Conservation (phyloP, 179 eudicot species). For the Dionaea muscipula region DNA sequence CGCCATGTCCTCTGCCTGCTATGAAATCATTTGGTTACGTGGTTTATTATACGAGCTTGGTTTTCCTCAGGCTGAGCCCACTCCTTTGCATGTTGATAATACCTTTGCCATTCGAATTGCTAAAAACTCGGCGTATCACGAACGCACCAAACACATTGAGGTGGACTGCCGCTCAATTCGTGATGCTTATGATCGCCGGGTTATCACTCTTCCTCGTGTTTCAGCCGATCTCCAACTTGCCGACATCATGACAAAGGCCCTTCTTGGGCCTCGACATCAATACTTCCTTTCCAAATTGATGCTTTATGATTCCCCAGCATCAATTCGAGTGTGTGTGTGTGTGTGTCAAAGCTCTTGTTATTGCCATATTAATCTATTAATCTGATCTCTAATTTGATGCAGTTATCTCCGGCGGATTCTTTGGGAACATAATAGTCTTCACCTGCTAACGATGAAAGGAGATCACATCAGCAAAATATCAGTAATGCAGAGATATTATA, state of each 20-base stretch:
- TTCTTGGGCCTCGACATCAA: neutral
- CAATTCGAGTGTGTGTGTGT: too few relatives aligned
- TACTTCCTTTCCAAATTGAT: neutral
- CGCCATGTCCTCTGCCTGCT: neutral
- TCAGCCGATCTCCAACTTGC: neutral
- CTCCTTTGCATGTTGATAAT: constrained; percentile 1
- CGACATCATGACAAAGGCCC: neutral
- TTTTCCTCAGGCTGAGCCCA: neutral
- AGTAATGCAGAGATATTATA: too few relatives aligned
- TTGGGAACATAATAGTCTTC: too few relatives aligned
- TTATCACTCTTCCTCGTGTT: neutral
- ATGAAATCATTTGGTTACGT: neutral
- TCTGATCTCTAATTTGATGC: too few relatives aligned
- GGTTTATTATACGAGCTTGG: neutral
- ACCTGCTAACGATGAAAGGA: too few relatives aligned
- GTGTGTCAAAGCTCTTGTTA: too few relatives aligned
- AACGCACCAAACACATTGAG: neutral
- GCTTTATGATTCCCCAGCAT: neutral
- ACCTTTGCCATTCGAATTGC: neutral
- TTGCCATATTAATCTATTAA: too few relatives aligned
- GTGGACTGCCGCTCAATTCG: neutral
- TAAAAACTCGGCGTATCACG: neutral
- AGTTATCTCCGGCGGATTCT: too few relatives aligned
- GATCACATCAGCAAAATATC: too few relatives aligned
- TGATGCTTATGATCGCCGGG: neutral